Evolutionary conservation across 2,329 filamentous ascomycete species (phyloP).

Genomic region (Verticillium isaacii): DNA sequence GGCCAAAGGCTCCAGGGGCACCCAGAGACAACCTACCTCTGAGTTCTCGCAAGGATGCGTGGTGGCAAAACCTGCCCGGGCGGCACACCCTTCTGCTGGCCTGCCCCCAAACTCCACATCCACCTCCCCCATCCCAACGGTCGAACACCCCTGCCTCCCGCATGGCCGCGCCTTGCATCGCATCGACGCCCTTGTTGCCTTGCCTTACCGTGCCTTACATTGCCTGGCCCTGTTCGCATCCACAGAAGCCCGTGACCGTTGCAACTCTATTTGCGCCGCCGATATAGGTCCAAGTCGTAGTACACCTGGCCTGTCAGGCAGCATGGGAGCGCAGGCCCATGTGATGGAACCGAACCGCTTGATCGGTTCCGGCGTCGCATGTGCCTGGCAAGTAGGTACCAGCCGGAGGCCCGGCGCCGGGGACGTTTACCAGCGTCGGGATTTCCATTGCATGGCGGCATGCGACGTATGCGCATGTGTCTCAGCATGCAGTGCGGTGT

Average conservation of each 20-base stretch:
- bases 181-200: neutral
- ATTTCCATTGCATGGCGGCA: neutral
- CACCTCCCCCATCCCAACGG: conserved; percentile 4
- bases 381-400: neutral
- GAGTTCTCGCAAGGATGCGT: neutral
- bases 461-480: neutral
- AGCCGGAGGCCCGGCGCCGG: neutral
- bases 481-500: too few species aligned
- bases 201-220: conserved; percentile 4
- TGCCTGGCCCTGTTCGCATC: neutral
- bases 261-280: neutral
- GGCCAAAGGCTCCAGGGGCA: neutral
- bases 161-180: conserved; percentile 1
- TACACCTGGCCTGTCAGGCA: neutral
- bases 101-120: neutral
- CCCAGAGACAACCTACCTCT: neutral
- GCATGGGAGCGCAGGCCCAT: neutral
- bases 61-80: neutral
- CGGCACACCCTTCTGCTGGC: neutral
- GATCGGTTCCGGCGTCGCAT: neutral
- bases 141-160: conserved; percentile 4
- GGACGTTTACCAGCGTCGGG: too few species aligned
- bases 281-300: neutral
- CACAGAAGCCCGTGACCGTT: neutral
- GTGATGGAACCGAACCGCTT: neutral